Evolutionary conservation across 805 yeast species (phyloP), one percentile per base, ranked within the genome.

Genomic region (Candida yuanshanica): DNA sequence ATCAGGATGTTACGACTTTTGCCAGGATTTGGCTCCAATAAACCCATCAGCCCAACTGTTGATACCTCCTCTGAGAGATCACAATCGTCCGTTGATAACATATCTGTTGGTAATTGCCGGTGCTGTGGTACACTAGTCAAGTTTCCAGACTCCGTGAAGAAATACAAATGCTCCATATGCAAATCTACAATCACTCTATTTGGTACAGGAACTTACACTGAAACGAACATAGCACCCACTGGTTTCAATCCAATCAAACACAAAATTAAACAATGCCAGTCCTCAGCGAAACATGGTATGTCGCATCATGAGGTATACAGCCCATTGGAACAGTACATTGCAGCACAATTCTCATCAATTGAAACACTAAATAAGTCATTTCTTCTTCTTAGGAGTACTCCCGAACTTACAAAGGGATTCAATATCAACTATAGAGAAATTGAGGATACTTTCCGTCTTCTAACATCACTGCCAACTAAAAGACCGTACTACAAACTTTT

Each of bases 161-260:
- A 65, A 42, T 79, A 75, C 54, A 71, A 74, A 43, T 85, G 95
- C 53, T 66, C 79, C 0, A 66, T 77, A 4, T 85, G 95, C 52
- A 69, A 66, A 27, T 72, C 81, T 6, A 77, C 77, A 1, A 63
- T 65, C 24, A 46, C 64, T 11, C 37, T 65, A 14, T 9, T 27
- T 6, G 31, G n/a, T n/a, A 48, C 43, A 14, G 10, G 10, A 21
- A 38, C 12, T 16, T 37, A 7, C 4, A n/a, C 7, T 5, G 21
- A 29, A 29, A 4, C 20, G 7, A 18, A 17, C 26, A 14, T 27
- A 23, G 26, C 16, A 11, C 11, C 37, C 7, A 2, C 31, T 14
- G 31, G 31, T 14, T 27, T 27, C 26, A 27, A 14, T 13, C 36
- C 20, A 10, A 38, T 44, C 33, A 39, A 37, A 32, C 33, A 20